A percentile compares a stretch with the other conserved stretches of the same genome.
Evolutionary conservation across 2,329 filamentous ascomycete genomes (phyloP).

Genomic region (Xylaria sp.): DNA sequence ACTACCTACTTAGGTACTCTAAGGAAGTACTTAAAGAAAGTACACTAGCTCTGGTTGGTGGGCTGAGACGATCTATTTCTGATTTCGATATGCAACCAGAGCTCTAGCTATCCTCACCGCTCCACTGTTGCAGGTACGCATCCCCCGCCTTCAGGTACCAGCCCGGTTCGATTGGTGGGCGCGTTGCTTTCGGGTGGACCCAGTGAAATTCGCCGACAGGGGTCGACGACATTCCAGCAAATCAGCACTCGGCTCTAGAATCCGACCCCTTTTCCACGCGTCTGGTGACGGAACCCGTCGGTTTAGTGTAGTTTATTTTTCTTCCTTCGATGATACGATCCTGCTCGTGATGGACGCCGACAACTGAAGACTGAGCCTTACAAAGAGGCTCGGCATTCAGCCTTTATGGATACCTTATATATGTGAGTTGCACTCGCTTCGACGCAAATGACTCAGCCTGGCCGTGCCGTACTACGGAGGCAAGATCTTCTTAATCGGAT

Average conservation of each 20-base stretch:
- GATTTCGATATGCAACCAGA: conserved; percentile 27
- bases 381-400: conserved; percentile 6
- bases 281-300: conserved; percentile 17
- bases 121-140: conserved; percentile 26
- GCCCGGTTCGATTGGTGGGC: conserved; percentile 23
- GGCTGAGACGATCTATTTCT: conserved; percentile 30
- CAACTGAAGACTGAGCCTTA: background rate
- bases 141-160: conserved; percentile 27
- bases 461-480: no score
- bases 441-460: conserved; percentile 2
- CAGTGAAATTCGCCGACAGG: conserved; percentile 26
- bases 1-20: no score
- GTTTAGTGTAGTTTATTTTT: background rate
- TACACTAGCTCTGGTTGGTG: background rate
- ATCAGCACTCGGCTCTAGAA: conserved; percentile 10
- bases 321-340: conserved; percentile 4
- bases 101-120: conserved; percentile 17
- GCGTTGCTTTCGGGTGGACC: background rate
- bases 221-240: conserved; percentile 9
- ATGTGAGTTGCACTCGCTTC: conserved; percentile 7
- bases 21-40: no score
- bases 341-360: background rate
- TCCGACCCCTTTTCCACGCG: conserved; percentile 36
- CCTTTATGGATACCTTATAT: background rate
- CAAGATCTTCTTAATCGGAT: conserved; percentile 8